A percentile compares a stretch with the other conserved stretches of the same genome.
Evolutionary conservation across 2,329 filamentous ascomycete genomes (phyloP).

Genomic region (Trichoderma lentiforme): DNA sequence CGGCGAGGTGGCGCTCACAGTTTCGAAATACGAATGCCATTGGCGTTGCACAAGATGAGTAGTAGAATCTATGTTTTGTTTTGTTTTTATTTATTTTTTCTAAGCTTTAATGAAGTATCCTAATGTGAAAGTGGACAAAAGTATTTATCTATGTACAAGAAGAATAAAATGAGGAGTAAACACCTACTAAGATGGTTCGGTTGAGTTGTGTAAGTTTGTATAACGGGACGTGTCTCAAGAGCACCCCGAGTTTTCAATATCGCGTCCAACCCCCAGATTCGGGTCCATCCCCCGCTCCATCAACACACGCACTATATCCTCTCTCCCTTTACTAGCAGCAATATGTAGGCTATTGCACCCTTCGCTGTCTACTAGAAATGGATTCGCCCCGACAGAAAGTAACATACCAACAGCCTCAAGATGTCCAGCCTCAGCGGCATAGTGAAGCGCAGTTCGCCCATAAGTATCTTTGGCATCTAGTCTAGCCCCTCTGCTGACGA

Average conservation of each 20-base stretch:
- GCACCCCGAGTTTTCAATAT: neutral
- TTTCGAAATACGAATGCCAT: neutral
- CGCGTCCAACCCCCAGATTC: slow-evolving; percentile 7
- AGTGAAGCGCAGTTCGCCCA: slow-evolving; percentile 11
- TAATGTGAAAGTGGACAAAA: neutral
- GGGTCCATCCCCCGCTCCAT: slow-evolving; percentile 15
- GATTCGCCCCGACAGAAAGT: slow-evolving; percentile 4
- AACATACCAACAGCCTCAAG: slow-evolving; percentile 10
- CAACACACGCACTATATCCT: slow-evolving; percentile 11
- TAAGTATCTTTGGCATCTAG: slow-evolving; percentile 10
- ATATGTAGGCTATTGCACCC: slow-evolving; percentile 9
- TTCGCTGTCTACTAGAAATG: slow-evolving; percentile 4
- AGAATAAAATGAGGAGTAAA: neutral
- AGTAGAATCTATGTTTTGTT: neutral
- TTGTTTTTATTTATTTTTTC: neutral
- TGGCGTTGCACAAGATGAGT: neutral
- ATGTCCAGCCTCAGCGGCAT: slow-evolving; percentile 11
- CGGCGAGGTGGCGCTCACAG: neutral
- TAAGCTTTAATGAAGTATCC: neutral
- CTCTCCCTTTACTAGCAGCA: slow-evolving; percentile 1
- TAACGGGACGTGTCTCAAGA: neutral
- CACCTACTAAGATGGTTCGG: neutral
- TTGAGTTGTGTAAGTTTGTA: neutral
- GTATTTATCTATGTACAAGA: neutral
- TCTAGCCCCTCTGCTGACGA: slow-evolving; percentile 1